These are phyloP conservation scores for Suillus alpinus DNA, from an alignment of 768 basidiomycete species.

Conservation along the genomic window DNA sequence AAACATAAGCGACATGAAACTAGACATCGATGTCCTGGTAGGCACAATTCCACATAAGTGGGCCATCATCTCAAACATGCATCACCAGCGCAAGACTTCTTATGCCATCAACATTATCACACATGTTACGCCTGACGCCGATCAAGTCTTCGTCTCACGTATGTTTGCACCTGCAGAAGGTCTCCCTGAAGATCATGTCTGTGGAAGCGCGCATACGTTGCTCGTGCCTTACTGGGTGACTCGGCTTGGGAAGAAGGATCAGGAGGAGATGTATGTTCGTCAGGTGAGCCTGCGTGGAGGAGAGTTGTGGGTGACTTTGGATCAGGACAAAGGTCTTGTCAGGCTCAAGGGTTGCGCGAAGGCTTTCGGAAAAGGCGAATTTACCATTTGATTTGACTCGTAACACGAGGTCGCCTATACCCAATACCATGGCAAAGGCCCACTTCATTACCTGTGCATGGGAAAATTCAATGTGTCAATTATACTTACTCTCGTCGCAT, in stretches of 20 bases:
- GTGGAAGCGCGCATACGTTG: constrained; percentile 52
- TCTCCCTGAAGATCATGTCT: constrained; percentile 48
- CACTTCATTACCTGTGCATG: too few relatives aligned
- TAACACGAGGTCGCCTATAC: too few relatives aligned
- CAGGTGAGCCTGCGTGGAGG: constrained; percentile 55
- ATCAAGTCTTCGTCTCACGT: constrained; percentile 44
- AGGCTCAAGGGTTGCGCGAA: constrained; percentile 36
- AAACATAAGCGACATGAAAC: constrained; percentile 29
- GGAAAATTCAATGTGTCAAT: too few relatives aligned
- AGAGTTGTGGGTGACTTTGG: constrained; percentile 38
- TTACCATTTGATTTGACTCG: neutral
- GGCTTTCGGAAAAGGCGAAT: constrained; percentile 6
- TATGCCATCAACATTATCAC: constrained; percentile 39
- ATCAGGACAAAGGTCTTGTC: constrained; percentile 30
- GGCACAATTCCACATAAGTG: constrained; percentile 6
- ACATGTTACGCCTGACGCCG: constrained; percentile 26
- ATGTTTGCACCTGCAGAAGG: constrained; percentile 43
- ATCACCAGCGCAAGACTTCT: neutral
- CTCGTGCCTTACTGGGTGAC: constrained; percentile 48
- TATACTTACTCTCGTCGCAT: too few relatives aligned
- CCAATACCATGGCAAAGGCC: too few relatives aligned
- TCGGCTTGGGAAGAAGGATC: constrained; percentile 13
- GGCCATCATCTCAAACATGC: constrained; percentile 17
- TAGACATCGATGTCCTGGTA: constrained; percentile 36
- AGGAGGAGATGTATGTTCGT: constrained; percentile 35